Percentiles rank a stretch among this genome's conserved stretches.
Conservation (phyloP, 208 protist genomes). For the Histomonas meleagridis region DNA sequence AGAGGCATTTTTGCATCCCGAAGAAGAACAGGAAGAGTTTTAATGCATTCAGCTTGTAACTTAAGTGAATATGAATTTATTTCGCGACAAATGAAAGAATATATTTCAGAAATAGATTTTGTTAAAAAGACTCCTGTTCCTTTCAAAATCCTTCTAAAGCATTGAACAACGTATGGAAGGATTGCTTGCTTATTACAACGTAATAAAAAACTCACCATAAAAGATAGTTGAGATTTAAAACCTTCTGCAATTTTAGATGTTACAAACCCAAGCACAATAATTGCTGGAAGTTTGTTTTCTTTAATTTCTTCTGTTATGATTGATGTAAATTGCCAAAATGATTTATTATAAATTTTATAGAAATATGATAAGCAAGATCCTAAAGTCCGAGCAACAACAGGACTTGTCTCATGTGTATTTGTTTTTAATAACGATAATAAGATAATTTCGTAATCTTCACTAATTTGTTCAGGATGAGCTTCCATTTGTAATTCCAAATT, state of each 20-base stretch:
- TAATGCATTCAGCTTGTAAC: not conserved
- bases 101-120: slow-evolving; percentile 1
- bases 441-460: not conserved
- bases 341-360: not conserved
- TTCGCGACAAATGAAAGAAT: not conserved
- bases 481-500: not conserved
- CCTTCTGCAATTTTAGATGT: not conserved
- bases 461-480: not conserved
- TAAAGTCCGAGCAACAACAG: not conserved
- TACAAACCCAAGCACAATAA: not conserved
- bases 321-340: slow-evolving; percentile 19
- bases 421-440: not conserved
- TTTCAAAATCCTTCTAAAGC: not conserved
- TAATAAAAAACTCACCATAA: not conserved
- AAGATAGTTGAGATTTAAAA: not conserved
- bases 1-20: not conserved
- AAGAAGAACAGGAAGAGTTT: not conserved
- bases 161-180: not conserved
- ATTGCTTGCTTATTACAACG: not conserved
- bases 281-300: not conserved
- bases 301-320: not conserved
- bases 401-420: not conserved
- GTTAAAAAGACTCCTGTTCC: slow-evolving; percentile 3
- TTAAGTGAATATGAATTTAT: not conserved
- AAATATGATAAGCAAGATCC: not conserved